A percentile compares a stretch with the other conserved stretches of the same genome.
phyloP scores from a whole-genome alignment of 2,329 filamentous ascomycete species.

The Fusarium transvaalense region DNA sequence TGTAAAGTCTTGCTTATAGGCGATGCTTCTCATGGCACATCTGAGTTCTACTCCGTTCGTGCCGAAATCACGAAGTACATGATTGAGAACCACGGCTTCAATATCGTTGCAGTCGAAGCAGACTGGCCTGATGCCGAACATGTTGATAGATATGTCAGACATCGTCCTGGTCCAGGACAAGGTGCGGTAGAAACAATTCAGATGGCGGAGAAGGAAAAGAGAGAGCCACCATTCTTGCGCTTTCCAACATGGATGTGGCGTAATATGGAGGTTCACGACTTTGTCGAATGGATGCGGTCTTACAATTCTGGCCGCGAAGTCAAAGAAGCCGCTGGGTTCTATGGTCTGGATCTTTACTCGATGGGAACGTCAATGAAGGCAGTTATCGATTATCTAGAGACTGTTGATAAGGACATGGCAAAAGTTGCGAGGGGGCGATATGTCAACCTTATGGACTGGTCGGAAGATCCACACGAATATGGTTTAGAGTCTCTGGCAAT shows the following conservation, averaged over 20 bases:
- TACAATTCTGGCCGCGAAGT: conserved; percentile 19
- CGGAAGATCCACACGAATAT: conserved; percentile 30
- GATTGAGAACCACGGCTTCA: conserved; percentile 32
- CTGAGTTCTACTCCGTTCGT: conserved; percentile 28
- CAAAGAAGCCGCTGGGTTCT: conserved; percentile 22
- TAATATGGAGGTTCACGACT: conserved; percentile 33
- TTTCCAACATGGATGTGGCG: conserved; percentile 39
- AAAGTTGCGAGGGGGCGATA: conserved; percentile 26
- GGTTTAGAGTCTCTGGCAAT: conserved; percentile 28
- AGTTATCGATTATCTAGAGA: conserved; percentile 30
- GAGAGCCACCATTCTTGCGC: conserved; percentile 23
- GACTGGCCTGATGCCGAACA: conserved; percentile 34
- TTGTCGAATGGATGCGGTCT: conserved; percentile 31
- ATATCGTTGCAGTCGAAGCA: conserved; percentile 32
- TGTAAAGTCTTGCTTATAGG: conserved; percentile 30
- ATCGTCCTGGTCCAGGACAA: conserved; percentile 14
- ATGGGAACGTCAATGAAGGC: conserved; percentile 32
- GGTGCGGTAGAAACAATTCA: conserved; percentile 21
- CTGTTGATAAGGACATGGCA: conserved; percentile 34
- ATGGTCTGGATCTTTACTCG: conserved; percentile 32
- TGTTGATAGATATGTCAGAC: conserved; percentile 32
- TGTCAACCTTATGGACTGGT: conserved; percentile 26
- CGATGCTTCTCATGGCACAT: conserved; percentile 29
- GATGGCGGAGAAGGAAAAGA: conserved; percentile 13
- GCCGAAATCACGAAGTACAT: conserved; percentile 37